Percentiles rank a stretch among this genome's conserved stretches.
Conservation (phyloP, 345 rosid genomes). For the Linum lewisii region DNA sequence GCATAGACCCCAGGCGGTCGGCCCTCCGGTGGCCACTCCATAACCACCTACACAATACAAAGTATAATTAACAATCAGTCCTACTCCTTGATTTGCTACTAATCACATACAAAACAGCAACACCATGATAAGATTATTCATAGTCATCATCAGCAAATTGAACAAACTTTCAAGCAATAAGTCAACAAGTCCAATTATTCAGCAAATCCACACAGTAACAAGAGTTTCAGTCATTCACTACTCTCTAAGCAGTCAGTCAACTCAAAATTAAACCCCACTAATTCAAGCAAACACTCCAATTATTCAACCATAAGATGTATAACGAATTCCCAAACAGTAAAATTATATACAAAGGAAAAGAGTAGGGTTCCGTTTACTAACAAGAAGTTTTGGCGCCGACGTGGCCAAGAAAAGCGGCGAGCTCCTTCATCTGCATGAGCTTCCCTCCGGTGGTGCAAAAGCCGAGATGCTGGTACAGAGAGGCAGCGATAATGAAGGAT, state of each 20-base stretch:
- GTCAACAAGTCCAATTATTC: no score
- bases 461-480: constrained; percentile 62
- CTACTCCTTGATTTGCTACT: background rate
- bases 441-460: constrained; percentile 89
- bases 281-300: no score
- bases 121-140: no score
- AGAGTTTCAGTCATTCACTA: no score
- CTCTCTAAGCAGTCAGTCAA: no score
- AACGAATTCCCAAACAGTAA: background rate
- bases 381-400: constrained; percentile 87
- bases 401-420: constrained; percentile 84
- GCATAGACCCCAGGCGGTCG: constrained; percentile 92
- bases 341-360: background rate
- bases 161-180: no score
- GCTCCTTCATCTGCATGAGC: constrained; percentile 71
- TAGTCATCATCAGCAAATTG: no score
- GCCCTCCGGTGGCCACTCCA: constrained; percentile 97
- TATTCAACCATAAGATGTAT: no score
- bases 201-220: no score
- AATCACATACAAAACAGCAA: background rate
- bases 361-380: constrained; percentile 17
- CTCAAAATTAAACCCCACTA: no score
- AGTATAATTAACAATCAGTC: no score
- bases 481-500: constrained; percentile 62
- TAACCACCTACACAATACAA: constrained; percentile 60